These are phyloP conservation scores for Ustanciosporium gigantosporum DNA, from an alignment of 1,284 basidiomycete species.

Conservation along the genomic window DNA sequence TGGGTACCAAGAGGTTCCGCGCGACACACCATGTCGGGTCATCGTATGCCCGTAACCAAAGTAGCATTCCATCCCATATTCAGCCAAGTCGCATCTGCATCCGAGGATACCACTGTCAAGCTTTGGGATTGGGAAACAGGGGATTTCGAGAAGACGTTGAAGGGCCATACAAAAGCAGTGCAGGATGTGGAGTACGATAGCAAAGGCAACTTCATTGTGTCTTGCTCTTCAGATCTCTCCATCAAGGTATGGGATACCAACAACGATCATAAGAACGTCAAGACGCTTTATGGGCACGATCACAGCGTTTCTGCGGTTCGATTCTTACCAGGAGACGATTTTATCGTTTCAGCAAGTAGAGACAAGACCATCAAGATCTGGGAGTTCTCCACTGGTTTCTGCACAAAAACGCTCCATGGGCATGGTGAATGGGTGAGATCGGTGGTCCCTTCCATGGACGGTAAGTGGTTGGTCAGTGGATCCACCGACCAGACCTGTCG, in stretches of 20 bases:
- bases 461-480: constrained; percentile 73
- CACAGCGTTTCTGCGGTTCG: constrained; percentile 82
- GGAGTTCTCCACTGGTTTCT: constrained; percentile 76
- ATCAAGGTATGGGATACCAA: constrained; percentile 89
- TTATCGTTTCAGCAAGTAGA: constrained; percentile 80
- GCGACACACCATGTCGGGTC: constrained; percentile 77
- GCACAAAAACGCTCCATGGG: constrained; percentile 60
- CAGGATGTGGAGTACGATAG: constrained; percentile 85
- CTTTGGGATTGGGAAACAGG: constrained; percentile 96
- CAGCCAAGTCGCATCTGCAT: constrained; percentile 78
- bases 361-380: constrained; percentile 84
- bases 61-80: constrained; percentile 86
- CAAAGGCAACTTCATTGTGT: constrained; percentile 78
- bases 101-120: constrained; percentile 84
- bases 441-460: constrained; percentile 74
- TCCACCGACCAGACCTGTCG: constrained; percentile 85
- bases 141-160: constrained; percentile 85
- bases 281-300: constrained; percentile 86
- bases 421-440: constrained; percentile 76
- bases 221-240: constrained; percentile 84
- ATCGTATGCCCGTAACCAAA: constrained; percentile 75
- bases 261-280: constrained; percentile 84
- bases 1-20: constrained; percentile 83
- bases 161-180: constrained; percentile 87
- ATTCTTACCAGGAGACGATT: constrained; percentile 81